Evolutionary conservation across 495 filamentous ascomycete species (phyloP).

Genomic region (Letharia columbiana): DNA sequence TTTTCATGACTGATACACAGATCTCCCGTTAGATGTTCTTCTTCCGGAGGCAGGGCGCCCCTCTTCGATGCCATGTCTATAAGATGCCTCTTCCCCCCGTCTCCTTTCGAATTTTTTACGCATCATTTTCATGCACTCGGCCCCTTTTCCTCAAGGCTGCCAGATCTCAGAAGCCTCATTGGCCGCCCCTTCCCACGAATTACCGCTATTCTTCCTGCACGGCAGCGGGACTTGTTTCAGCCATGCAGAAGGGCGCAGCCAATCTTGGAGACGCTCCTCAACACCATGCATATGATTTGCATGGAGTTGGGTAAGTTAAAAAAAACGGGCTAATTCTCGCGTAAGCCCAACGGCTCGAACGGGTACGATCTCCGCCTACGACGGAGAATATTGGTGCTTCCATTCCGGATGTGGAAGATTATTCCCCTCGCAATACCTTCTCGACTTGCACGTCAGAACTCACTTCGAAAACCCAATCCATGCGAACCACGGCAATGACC

Average conservation of each 20-base stretch:
- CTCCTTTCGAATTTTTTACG: background rate
- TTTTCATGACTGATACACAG: too few species aligned
- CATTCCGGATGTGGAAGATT: too few species aligned
- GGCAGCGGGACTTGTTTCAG: background rate
- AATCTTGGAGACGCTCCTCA: background rate
- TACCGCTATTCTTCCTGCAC: background rate
- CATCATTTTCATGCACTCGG: background rate
- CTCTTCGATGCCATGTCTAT: background rate
- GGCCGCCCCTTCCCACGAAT: background rate
- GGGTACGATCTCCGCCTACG: too few species aligned
- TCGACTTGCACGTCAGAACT: too few species aligned
- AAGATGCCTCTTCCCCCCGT: background rate
- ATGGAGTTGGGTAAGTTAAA: background rate
- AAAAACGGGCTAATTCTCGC: background rate
- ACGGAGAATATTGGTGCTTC: too few species aligned
- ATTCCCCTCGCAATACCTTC: too few species aligned
- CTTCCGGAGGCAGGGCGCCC: background rate
- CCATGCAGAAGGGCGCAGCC: conserved; percentile 3
- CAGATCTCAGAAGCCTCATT: background rate
- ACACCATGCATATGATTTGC: background rate
- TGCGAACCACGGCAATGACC: too few species aligned
- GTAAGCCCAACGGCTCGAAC: too few species aligned
- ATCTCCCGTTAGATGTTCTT: too few species aligned
- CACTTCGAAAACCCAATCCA: too few species aligned
- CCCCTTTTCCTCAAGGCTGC: background rate